Percentiles rank a stretch among this genome's conserved stretches.
Evolutionary conservation across 805 yeast species (phyloP).

Genomic region (Lipomyces lipofer): DNA sequence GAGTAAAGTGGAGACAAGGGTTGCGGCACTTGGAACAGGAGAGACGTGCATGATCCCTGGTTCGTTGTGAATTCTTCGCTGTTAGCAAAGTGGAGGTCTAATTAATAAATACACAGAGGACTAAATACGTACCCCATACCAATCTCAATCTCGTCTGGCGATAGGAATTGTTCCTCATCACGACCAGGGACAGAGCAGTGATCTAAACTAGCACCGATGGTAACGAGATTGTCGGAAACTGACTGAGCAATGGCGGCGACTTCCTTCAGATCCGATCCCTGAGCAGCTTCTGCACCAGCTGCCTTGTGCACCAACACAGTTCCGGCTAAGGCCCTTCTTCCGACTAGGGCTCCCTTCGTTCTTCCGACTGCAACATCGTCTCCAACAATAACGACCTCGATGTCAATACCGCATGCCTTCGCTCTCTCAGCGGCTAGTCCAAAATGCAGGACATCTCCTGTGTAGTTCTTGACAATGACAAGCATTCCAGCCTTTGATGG

Average conservation of each 20-base stretch:
- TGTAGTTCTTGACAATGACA: conserved; percentile 83
- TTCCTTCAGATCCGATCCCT: conserved; percentile 46
- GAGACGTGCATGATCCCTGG: conserved; percentile 70
- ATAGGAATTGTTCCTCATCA: conserved; percentile 49
- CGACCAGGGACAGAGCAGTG: conserved; percentile 90
- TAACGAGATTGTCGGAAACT: conserved; percentile 66
- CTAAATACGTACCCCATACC: conserved; percentile 95
- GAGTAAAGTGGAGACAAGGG: conserved; percentile 57
- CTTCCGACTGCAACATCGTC: conserved; percentile 94
- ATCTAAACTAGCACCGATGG: conserved; percentile 86
- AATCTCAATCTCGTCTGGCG: conserved; percentile 68
- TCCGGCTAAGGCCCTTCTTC: conserved; percentile 94
- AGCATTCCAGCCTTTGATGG: conserved; percentile 55
- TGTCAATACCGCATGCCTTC: conserved; percentile 70
- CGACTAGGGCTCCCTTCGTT: conserved; percentile 84
- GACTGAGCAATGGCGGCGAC: conserved; percentile 60
- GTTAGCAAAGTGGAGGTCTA: no score
- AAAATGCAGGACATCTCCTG: conserved; percentile 91
- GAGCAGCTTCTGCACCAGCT: conserved; percentile 69
- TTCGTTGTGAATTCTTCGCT: conserved; percentile 93
- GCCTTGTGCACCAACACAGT: conserved; percentile 82
- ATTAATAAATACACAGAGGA: no score
- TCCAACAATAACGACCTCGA: conserved; percentile 73
- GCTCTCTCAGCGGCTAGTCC: conserved; percentile 90
- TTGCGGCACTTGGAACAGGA: conserved; percentile 69